These are phyloP conservation scores for Phialophora verrucosa DNA, from an alignment of 2,329 filamentous ascomycete genomes.

Conservation along the genomic window DNA sequence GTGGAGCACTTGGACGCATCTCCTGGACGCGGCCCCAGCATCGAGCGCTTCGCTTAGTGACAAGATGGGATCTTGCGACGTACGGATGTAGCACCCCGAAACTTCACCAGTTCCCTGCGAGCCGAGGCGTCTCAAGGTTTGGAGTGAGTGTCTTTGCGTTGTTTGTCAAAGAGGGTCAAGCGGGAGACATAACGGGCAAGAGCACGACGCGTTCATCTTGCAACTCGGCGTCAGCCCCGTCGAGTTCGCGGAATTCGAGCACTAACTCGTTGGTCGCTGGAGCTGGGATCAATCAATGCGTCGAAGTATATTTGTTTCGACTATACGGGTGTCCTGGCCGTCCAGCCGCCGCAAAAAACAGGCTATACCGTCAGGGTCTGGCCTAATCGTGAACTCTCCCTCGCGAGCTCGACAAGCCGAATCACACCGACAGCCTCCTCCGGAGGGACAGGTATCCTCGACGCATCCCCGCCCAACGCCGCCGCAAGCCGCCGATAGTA, in stretches of 20 bases:
- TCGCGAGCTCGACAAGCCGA: constrained; percentile 61
- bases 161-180: no score
- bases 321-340: background rate
- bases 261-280: background rate
- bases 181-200: no score
- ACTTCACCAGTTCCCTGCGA: no score
- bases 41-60: no score
- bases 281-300: background rate
- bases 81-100: no score
- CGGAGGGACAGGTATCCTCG: constrained; percentile 60
- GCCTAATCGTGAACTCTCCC: constrained; percentile 59
- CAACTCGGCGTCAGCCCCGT: background rate
- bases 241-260: no score
- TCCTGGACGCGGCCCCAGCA: background rate
- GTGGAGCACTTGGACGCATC: background rate
- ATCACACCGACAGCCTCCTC: constrained; percentile 61
- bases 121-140: no score
- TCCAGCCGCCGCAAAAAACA: no score
- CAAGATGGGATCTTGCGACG: no score
- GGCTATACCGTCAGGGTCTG: constrained; percentile 48
- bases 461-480: constrained; percentile 58
- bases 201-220: background rate
- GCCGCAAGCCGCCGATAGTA: constrained; percentile 66
- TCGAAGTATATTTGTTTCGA: background rate
- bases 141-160: no score